Base-by-base conservation (phyloP, 2,329 filamentous ascomycete species). In the Colletotrichum tamarilloi region DNA sequence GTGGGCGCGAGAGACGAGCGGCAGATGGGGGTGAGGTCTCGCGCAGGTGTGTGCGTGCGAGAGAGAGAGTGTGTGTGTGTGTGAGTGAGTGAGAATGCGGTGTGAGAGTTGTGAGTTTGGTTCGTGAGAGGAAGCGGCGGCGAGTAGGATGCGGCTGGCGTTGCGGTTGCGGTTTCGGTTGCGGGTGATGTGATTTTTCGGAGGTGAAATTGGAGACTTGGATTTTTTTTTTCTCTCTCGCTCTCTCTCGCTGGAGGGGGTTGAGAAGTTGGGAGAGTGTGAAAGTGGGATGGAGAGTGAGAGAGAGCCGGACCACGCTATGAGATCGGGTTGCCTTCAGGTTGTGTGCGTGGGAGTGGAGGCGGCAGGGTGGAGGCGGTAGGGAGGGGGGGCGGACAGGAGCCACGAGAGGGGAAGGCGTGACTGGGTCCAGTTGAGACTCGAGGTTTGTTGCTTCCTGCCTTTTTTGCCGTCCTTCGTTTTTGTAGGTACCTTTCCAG, bases 121-220 rank as follows among this genome's bases (percentile, higher is more conserved):
- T 57, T 65, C 62, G 64, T 42, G 58, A 42, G 62, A 67, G 69
- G 55, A 57, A 55, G 69, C 62, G 35, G 64, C 59, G 59, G 56
- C 68, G 66, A 19, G 55, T 56, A 60, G 28, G 60, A 67, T 63
- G 68, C 55, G 57, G 68, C 58, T 57, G 30, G 24, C 42, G 42
- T 49, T 19, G 42, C 42, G 42, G 62, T 67, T 58, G 71, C 56
- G 28, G 71, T 49, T 19, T 19, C 42, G 42, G 62, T 67, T 58
- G 71, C 49, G 28, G 71, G 62, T 72, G 72, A 62, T 49, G 71
- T 73, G 68, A 46, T 67, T 70, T 74, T 67, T 72, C 46, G 62
- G 72, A 67, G 68, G 42, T 74, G 72, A 68, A 67, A 72, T 70
- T 74, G 70, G 70, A 73, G 67, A 73, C 67, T 69, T 72, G 67